Evolutionary conservation across 305 asterid genomes (phyloP).

Genomic region (Solanum hybrid): DNA sequence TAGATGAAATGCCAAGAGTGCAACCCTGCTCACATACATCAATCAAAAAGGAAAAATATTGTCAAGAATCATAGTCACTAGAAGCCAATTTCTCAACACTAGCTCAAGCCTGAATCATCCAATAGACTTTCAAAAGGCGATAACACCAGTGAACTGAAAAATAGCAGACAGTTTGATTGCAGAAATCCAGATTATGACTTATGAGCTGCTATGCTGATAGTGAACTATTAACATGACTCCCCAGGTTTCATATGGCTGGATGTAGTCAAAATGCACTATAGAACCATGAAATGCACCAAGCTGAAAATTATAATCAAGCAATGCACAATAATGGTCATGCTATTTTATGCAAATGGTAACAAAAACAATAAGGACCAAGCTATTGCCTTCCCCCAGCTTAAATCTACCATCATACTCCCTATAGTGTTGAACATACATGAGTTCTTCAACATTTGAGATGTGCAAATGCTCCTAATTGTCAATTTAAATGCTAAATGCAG

Average conservation of each 20-base stretch:
- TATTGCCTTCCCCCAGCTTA: too few relatives aligned
- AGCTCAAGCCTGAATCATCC: neutral
- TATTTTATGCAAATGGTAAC: too few relatives aligned
- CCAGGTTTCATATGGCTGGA: neutral
- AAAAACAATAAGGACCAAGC: too few relatives aligned
- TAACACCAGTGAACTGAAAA: neutral
- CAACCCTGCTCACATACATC: conserved; percentile 50
- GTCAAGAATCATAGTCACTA: neutral
- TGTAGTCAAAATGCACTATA: neutral
- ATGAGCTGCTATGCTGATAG: neutral
- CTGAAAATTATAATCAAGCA: too few relatives aligned
- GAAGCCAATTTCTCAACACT: neutral
- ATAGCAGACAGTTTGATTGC: neutral
- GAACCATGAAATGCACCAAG: neutral
- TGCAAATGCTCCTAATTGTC: too few relatives aligned
- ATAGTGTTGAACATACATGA: too few relatives aligned
- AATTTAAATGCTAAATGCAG: too few relatives aligned
- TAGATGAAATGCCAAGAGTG: conserved; percentile 63
- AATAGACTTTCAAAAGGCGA: neutral
- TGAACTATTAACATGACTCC: neutral
- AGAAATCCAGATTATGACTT: neutral
- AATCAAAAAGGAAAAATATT: neutral
- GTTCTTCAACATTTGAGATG: too few relatives aligned
- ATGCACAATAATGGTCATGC: too few relatives aligned
- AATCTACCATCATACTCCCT: too few relatives aligned